These are phyloP conservation scores for Rhododendron henanense DNA, from an alignment of 148 eudicot genomes.

Conservation along the genomic window DNA sequence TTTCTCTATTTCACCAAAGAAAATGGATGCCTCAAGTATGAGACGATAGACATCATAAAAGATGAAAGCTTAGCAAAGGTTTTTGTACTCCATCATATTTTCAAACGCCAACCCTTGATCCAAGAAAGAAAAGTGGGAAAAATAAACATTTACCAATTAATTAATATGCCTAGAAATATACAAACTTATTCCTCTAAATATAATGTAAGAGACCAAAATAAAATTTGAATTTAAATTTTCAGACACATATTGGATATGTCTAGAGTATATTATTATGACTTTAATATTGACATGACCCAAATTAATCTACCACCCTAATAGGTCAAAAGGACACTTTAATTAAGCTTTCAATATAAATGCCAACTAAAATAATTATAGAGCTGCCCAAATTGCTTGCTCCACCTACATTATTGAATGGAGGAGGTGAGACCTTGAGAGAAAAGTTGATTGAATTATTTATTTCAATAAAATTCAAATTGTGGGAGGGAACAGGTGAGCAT, in stretches of 20 bases:
- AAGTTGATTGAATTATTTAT: slow-evolving; percentile 8
- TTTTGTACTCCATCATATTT: not conserved
- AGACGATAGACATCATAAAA: too few relatives aligned
- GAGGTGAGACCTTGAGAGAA: not conserved
- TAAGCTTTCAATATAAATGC: too few relatives aligned
- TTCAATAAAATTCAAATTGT: not conserved
- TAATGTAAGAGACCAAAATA: not conserved
- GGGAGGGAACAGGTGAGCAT: slow-evolving; percentile 25
- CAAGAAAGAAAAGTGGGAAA: not conserved
- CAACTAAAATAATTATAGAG: not conserved
- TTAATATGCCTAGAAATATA: not conserved
- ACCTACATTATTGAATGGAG: not conserved
- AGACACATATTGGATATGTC: not conserved
- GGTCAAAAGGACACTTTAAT: not conserved
- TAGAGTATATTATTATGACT: not conserved
- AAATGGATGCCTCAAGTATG: too few relatives aligned
- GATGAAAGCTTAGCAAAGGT: not conserved
- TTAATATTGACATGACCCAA: not conserved
- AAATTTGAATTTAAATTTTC: not conserved
- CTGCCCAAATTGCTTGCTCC: slow-evolving; percentile 1
- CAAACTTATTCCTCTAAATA: not conserved
- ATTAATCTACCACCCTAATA: not conserved
- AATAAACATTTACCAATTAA: not conserved
- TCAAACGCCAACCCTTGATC: not conserved
- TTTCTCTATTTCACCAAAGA: too few relatives aligned